phyloP scores from a whole-genome alignment of 2,329 filamentous ascomycete genomes.

The Diaporthe batatas region DNA sequence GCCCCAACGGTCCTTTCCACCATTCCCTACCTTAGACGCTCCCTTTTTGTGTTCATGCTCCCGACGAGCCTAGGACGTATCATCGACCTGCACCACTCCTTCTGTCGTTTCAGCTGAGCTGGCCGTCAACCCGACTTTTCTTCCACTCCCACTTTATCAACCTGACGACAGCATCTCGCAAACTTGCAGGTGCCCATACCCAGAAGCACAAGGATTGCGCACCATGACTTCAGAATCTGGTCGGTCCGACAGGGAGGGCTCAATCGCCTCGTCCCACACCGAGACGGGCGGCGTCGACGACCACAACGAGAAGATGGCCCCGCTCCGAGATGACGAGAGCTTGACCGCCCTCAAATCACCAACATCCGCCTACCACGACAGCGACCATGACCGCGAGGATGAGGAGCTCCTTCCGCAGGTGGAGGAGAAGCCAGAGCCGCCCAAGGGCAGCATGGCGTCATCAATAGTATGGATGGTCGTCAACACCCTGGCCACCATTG shows the following conservation, averaged over 20 bases:
- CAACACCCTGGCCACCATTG: conserved; percentile 73
- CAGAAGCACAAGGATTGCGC: neutral
- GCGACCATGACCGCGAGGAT: conserved; percentile 55
- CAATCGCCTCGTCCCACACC: conserved; percentile 54
- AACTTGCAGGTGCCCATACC: neutral
- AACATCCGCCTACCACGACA: conserved; percentile 47
- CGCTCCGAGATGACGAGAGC: conserved; percentile 51
- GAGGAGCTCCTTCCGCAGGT: conserved; percentile 56
- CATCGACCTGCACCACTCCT: conserved; percentile 4
- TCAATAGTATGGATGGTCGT: conserved; percentile 69
- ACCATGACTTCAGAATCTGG: conserved; percentile 46
- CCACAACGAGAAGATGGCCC: conserved; percentile 51
- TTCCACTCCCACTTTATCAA: neutral
- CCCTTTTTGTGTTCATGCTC: conserved; percentile 20
- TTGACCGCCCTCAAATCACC: conserved; percentile 49
- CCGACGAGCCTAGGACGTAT: conserved; percentile 10
- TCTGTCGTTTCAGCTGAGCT: conserved; percentile 32
- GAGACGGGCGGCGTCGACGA: conserved; percentile 50
- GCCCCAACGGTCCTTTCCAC: conserved; percentile 21
- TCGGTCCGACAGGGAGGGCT: conserved; percentile 47
- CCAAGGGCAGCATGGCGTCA: conserved; percentile 53
- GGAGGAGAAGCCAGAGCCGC: conserved; percentile 52
- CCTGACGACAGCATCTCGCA: neutral
- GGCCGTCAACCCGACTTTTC: conserved; percentile 9
- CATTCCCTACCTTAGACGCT: conserved; percentile 15